These are phyloP conservation scores for Populus deltoides DNA, from an alignment of 345 rosid genomes.

Conservation along the genomic window DNA sequence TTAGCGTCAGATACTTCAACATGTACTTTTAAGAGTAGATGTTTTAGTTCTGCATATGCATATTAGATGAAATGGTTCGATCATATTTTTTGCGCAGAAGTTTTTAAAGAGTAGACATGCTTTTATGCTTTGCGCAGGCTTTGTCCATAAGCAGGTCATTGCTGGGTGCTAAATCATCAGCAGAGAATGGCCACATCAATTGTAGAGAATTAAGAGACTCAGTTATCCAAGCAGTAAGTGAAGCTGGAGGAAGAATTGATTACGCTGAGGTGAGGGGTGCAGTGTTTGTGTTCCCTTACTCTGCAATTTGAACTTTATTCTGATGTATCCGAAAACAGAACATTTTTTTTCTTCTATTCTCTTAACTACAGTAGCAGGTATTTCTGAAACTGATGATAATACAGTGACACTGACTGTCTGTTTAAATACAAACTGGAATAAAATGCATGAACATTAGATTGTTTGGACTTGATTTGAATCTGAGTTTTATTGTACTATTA, in stretches of 20 bases:
- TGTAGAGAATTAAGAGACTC: conserved; percentile 45
- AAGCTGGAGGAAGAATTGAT: conserved; percentile 73
- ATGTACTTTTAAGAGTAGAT: neutral
- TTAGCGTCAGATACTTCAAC: neutral
- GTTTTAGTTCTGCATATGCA: neutral
- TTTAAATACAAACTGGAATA: neutral
- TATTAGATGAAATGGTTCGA: neutral
- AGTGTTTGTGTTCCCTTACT: neutral
- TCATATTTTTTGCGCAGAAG: too few relatives aligned
- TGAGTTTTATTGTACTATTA: neutral
- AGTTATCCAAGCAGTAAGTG: conserved; percentile 44
- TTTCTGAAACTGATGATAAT: too few relatives aligned
- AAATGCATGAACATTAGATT: neutral
- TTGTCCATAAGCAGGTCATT: conserved; percentile 73
- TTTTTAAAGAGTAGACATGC: neutral
- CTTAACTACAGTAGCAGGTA: too few relatives aligned
- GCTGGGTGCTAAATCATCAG: conserved; percentile 48
- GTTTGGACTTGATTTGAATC: neutral
- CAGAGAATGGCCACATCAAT: conserved; percentile 39
- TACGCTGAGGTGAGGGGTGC: conserved; percentile 65
- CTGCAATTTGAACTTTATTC: neutral
- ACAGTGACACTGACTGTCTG: too few relatives aligned
- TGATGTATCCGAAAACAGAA: neutral
- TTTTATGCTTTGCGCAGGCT: conserved; percentile 45
- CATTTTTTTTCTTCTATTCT: neutral